A percentile compares a stretch with the other conserved stretches of the same genome.
These are phyloP conservation scores for Penstemon newberryi DNA, from an alignment of 257 asterid species.

Conservation along the genomic window DNA sequence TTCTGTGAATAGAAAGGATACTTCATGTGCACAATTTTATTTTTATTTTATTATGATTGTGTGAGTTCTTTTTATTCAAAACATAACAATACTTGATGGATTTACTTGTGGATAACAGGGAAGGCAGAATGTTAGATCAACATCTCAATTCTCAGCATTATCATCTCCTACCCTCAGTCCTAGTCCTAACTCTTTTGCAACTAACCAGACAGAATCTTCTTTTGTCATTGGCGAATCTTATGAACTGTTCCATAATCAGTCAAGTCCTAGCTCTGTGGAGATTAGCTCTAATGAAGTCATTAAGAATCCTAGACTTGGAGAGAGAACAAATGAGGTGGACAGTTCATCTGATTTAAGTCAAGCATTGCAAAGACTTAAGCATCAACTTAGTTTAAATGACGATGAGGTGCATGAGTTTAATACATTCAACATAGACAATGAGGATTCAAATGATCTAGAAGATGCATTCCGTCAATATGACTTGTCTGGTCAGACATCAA, in stretches of 20 bases:
- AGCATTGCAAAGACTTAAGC: slow-evolving; percentile 65
- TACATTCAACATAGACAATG: slow-evolving; percentile 42
- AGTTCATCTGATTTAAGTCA: slow-evolving; percentile 50
- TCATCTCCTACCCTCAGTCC: slow-evolving; percentile 53
- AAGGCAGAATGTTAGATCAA: slow-evolving; percentile 44
- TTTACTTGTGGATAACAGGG: slow-evolving; percentile 45
- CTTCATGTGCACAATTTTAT: slow-evolving; percentile 13
- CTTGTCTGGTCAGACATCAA: slow-evolving; percentile 45
- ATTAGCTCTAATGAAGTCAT: slow-evolving; percentile 47
- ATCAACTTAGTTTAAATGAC: slow-evolving; percentile 77
- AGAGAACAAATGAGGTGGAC: slow-evolving; percentile 43
- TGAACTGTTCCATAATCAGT: slow-evolving; percentile 42
- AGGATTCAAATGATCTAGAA: slow-evolving; percentile 49
- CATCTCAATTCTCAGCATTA: slow-evolving; percentile 50
- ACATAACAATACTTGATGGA: slow-evolving; percentile 19
- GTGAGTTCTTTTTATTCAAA: background rate
- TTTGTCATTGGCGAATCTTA: slow-evolving; percentile 47
- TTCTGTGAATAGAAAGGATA: slow-evolving; percentile 18
- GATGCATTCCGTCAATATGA: slow-evolving; percentile 41
- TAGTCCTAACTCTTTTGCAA: slow-evolving; percentile 50
- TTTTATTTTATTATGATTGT: slow-evolving; percentile 13
- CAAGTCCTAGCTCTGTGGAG: slow-evolving; percentile 76
- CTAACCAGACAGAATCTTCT: slow-evolving; percentile 56
- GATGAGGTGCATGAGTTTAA: slow-evolving; percentile 45
- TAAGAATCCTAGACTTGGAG: slow-evolving; percentile 28